Evolutionary conservation across 108 stramenopile species (phyloP).

Genomic region (Skeletonema grethae): DNA sequence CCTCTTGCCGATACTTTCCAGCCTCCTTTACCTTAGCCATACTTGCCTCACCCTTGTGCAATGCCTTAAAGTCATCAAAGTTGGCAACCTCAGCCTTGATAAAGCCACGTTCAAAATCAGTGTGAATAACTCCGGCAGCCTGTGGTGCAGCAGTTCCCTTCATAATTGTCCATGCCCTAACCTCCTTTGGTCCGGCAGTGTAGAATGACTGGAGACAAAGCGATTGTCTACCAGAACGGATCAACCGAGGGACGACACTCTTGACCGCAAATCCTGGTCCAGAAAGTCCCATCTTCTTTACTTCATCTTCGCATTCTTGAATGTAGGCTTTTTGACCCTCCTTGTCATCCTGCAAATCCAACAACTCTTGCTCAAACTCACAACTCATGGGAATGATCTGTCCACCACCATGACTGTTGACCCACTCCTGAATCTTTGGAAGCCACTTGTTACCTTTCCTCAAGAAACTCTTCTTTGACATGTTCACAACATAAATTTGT

Average conservation of each 20-base stretch:
- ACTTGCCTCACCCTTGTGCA: slow-evolving; percentile 85
- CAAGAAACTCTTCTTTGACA: slow-evolving; percentile 93
- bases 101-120: slow-evolving; percentile 99
- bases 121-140: slow-evolving; percentile 98
- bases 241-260: slow-evolving; percentile 93
- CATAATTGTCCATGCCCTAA: slow-evolving; percentile 98
- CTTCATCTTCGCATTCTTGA: slow-evolving; percentile 79
- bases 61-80: slow-evolving; percentile 96
- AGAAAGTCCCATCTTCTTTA: slow-evolving; percentile 79
- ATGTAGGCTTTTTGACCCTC: slow-evolving; percentile 79
- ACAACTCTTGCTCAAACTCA: slow-evolving; percentile 95
- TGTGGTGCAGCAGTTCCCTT: slow-evolving; percentile 91
- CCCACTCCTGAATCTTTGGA: slow-evolving; percentile 94
- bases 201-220: slow-evolving; percentile 97
- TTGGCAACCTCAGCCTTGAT: slow-evolving; percentile 98
- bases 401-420: slow-evolving; percentile 95
- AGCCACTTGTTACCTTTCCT: slow-evolving; percentile 96
- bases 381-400: slow-evolving; percentile 97
- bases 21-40: slow-evolving; percentile 98
- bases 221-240: slow-evolving; percentile 93
- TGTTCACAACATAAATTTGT: slow-evolving; percentile 97
- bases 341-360: slow-evolving; percentile 76
- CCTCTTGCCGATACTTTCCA: slow-evolving; percentile 98
- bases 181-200: slow-evolving; percentile 99
- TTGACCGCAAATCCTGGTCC: slow-evolving; percentile 88